Evolutionary conservation across 129 eudicot species (phyloP).

Genomic region (Tagetes erecta): DNA sequence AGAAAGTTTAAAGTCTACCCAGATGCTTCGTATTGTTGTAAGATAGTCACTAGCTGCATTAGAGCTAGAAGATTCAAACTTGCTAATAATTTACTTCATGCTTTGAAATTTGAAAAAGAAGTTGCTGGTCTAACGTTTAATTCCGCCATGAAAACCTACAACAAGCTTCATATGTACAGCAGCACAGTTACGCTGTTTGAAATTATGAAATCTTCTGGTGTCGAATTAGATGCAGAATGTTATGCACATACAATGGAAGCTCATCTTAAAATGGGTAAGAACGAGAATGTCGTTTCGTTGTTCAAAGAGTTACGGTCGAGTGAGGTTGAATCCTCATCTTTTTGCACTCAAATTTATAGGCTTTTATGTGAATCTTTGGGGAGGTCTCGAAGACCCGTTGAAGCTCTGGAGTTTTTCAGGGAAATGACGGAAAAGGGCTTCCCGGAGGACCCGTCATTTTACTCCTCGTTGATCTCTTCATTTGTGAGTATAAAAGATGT

Average conservation of each 20-base stretch:
- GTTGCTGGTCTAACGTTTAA: slow-evolving; percentile 59
- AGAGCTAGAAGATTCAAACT: slow-evolving; percentile 76
- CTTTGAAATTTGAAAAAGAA: slow-evolving; percentile 40
- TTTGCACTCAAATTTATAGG: slow-evolving; percentile 50
- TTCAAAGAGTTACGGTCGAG: slow-evolving; percentile 54
- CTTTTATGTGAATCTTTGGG: slow-evolving; percentile 71
- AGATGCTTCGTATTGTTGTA: slow-evolving; percentile 49
- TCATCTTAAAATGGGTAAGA: slow-evolving; percentile 51
- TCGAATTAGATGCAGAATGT: slow-evolving; percentile 56
- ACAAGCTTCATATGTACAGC: slow-evolving; percentile 88
- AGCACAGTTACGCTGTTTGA: slow-evolving; percentile 50
- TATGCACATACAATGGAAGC: slow-evolving; percentile 76
- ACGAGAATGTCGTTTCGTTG: slow-evolving; percentile 42
- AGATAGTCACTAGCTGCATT: slow-evolving; percentile 60
- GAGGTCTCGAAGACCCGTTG: slow-evolving; percentile 46
- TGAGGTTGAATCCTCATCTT: slow-evolving; percentile 30
- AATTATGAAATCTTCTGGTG: slow-evolving; percentile 51
- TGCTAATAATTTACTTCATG: slow-evolving; percentile 51
- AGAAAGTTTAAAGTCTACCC: slow-evolving; percentile 53
- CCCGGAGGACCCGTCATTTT: slow-evolving; percentile 54
- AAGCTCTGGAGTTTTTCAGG: slow-evolving; percentile 66
- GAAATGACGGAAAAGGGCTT: slow-evolving; percentile 59
- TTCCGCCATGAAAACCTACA: slow-evolving; percentile 78
- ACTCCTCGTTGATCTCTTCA: slow-evolving; percentile 60
- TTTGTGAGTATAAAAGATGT: slow-evolving; percentile 61